Evolutionary conservation across 1,284 basidiomycete species (phyloP), one percentile per base, ranked within the genome.

Genomic region (Irpex sp.): DNA sequence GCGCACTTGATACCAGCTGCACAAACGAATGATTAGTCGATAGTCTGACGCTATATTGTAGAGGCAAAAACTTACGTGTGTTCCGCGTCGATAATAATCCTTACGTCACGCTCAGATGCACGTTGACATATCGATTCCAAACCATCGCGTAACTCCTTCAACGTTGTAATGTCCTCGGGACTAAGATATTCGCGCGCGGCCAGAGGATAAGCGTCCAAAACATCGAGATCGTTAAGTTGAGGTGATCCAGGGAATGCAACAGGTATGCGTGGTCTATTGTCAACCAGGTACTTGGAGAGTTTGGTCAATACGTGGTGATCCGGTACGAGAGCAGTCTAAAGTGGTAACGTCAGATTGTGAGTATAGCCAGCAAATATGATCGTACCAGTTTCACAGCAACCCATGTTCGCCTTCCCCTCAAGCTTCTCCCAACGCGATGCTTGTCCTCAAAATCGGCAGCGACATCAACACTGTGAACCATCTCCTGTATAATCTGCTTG

Each of bases 21-120:
- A 2, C 16, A 19, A 9, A 28, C 16, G 7, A 28, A 42, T 5
- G 1, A 35, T 35, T 57, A 18, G 35, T 16, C 39, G 42, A 1
- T 9, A 33, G 21, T 9, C 1, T 56, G 9, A 39, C 8, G 12
- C 18, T 16, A 2, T 5, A 1, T 16, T 45, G 0, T 9, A 47
- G 19, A 12, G 6, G 5, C 10, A 4, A 21, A 19, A 69, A 73
- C 76, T 39, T 51, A 86, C 82, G 82, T 88, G 71, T 93, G 83
- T 70, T 96, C 93, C 5, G 93, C 93, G 68, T 95, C 93, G 53
- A 96, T 78, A 57, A 91, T 84, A 47, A 96, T 75, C 66, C 80
- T 80, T 0, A 92, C 81, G 2, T 80, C 80, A 37, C 84, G 76
- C 58, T 84, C 76, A 68, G 82, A 75, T 0, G 90, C 93, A 54